Conservation (phyloP, 306 rosid genomes). For the Malus sylvestris region DNA sequence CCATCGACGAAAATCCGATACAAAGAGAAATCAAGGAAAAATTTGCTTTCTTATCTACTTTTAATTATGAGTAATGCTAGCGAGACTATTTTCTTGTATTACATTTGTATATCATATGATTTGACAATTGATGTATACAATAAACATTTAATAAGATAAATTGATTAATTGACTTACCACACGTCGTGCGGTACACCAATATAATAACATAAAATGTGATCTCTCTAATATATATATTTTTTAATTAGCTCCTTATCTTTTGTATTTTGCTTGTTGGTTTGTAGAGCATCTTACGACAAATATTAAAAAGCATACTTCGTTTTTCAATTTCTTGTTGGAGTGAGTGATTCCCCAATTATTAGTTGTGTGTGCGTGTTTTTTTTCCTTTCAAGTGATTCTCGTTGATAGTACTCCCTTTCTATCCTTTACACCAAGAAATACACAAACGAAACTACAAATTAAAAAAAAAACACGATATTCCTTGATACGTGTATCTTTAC, state of each 20-base stretch:
- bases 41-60: background rate
- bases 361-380: background rate
- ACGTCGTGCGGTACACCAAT: background rate
- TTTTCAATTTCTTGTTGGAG: slow-evolving; percentile 35
- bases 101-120: too few species aligned
- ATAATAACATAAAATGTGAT: background rate
- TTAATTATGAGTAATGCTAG: too few species aligned
- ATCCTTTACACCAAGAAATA: slow-evolving; percentile 27
- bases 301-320: background rate
- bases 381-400: slow-evolving; percentile 33
- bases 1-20: slow-evolving; percentile 1
- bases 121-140: too few species aligned
- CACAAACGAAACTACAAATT: slow-evolving; percentile 15
- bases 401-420: slow-evolving; percentile 25
- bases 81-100: background rate
- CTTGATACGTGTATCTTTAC: slow-evolving; percentile 3
- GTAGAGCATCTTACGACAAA: slow-evolving; percentile 14
- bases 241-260: background rate
- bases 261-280: slow-evolving; percentile 1
- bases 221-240: too few species aligned
- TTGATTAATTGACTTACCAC: too few species aligned
- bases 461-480: slow-evolving; percentile 26
- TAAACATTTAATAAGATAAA: too few species aligned
- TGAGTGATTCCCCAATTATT: slow-evolving; percentile 41
- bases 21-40: slow-evolving; percentile 12